Evolutionary conservation across 129 eudicot species (phyloP).

Genomic region (Flaveria linearis): DNA sequence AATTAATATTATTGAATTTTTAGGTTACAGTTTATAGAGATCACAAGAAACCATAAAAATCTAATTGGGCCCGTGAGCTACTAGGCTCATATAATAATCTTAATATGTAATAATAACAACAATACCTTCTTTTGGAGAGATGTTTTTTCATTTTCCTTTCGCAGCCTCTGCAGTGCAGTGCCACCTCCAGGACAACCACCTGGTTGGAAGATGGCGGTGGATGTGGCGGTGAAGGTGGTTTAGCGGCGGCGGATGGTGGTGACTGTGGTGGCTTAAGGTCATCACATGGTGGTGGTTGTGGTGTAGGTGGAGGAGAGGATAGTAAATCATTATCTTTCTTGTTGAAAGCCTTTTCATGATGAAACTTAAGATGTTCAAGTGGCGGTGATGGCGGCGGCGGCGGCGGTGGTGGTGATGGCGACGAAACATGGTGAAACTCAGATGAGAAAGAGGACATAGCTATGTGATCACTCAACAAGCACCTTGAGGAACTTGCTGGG

Average conservation of each 20-base stretch:
- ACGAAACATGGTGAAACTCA: constrained; percentile 44
- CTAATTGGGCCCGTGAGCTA: too few relatives aligned
- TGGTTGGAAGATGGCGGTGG: constrained; percentile 42
- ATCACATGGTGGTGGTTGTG: not conserved
- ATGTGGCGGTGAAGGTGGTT: constrained; percentile 28
- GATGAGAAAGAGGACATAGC: constrained; percentile 33
- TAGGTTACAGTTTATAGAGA: too few relatives aligned
- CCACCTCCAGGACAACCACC: constrained; percentile 87
- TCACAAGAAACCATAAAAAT: too few relatives aligned
- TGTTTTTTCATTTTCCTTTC: constrained; percentile 94
- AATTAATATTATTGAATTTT: too few relatives aligned
- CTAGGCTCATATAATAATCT: not conserved
- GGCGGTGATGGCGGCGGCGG: constrained; percentile 7
- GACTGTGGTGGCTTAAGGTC: not conserved
- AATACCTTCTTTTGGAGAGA: constrained; percentile 75
- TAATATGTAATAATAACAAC: not conserved
- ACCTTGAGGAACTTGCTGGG: constrained; percentile 77
- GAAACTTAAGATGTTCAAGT: constrained; percentile 14
- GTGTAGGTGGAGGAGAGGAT: constrained; percentile 13
- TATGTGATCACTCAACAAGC: constrained; percentile 58
- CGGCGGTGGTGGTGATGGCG: constrained; percentile 5
- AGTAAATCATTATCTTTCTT: too few relatives aligned
- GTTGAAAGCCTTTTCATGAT: not conserved
- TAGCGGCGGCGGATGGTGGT: constrained; percentile 7
- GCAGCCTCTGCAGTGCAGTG: constrained; percentile 97